Percentiles rank a stretch among this genome's conserved stretches.
phyloP scores from a whole-genome alignment of 495 filamentous ascomycete genomes.

The Lineolata rhizophorae region DNA sequence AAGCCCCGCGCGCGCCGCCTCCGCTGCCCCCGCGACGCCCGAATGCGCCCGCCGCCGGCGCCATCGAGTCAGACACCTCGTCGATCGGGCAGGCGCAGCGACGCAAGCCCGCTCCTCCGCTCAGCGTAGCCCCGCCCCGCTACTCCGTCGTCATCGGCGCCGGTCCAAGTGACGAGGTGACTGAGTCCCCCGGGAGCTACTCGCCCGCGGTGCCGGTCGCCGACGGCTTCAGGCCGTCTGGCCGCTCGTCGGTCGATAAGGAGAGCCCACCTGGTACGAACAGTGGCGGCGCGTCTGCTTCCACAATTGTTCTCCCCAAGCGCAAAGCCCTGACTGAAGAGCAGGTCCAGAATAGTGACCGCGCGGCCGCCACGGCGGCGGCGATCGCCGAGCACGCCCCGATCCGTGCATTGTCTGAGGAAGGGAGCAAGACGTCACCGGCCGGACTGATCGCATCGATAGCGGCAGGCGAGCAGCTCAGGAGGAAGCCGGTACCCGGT shows the following conservation, averaged over 20 bases:
- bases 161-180: constrained; percentile 2
- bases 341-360: constrained; percentile 8
- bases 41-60: constrained; percentile 1
- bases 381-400: too few relatives aligned
- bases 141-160: constrained; percentile 14
- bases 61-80: constrained; percentile 1
- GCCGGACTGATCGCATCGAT: too few relatives aligned
- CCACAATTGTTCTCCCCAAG: constrained; percentile 16
- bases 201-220: constrained; percentile 4
- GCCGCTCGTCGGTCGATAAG: constrained; percentile 4
- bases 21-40: constrained; percentile 13
- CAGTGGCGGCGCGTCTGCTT: constrained; percentile 8
- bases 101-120: constrained; percentile 16
- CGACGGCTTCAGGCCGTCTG: constrained; percentile 14
- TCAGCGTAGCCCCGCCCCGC: constrained; percentile 13
- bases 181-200: constrained; percentile 16
- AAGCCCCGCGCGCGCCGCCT: constrained; percentile 6
- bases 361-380: too few relatives aligned
- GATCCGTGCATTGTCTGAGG: too few relatives aligned
- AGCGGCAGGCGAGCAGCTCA: too few relatives aligned
- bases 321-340: constrained; percentile 19
- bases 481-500: too few relatives aligned
- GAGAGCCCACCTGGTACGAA: constrained; percentile 11
- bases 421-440: too few relatives aligned
- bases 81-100: constrained; percentile 4